Conservation (phyloP, 2,329 filamentous ascomycete species). For the Zarea fungicola region DNA sequence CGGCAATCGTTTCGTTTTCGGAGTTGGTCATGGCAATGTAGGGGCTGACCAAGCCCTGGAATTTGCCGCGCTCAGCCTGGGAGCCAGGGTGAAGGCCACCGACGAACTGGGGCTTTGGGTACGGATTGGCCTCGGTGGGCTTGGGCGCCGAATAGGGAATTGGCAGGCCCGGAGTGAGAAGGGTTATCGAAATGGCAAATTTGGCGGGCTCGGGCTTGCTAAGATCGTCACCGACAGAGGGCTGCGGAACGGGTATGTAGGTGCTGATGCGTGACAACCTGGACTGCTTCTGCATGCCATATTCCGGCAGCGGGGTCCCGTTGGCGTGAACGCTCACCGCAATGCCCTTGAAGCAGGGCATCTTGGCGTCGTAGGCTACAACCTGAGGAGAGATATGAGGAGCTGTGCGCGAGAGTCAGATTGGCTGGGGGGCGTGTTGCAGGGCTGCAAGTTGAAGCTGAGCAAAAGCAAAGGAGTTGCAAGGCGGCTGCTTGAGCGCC, state of each 20-base stretch:
- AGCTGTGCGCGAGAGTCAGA: neutral
- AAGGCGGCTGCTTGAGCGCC: neutral
- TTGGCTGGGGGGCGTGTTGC: neutral
- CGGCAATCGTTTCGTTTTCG: constrained; percentile 93
- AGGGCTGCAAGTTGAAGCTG: neutral
- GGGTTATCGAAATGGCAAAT: constrained; percentile 96
- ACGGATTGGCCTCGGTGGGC: constrained; percentile 66
- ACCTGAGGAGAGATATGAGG: neutral
- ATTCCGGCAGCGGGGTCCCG: constrained; percentile 76
- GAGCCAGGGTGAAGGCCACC: constrained; percentile 58
- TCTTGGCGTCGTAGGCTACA: constrained; percentile 32
- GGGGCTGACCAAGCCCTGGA: constrained; percentile 60
- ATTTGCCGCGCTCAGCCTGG: constrained; percentile 40
- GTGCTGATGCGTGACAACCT: constrained; percentile 88
- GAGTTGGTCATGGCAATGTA: constrained; percentile 92
- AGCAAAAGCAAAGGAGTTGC: constrained; percentile 3
- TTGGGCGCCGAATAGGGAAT: constrained; percentile 93
- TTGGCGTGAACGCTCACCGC: constrained; percentile 92
- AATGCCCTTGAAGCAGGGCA: constrained; percentile 99
- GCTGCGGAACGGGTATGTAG: constrained; percentile 92
- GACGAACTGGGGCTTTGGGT: constrained; percentile 77
- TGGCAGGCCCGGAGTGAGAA: constrained; percentile 80
- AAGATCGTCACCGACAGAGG: constrained; percentile 58
- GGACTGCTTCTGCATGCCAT: constrained; percentile 91
- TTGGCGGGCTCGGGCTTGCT: constrained; percentile 86